Evolutionary conservation across 2,329 filamentous ascomycete genomes (phyloP), one percentile per base, ranked within the genome.

Genomic region (Diaporthe eres): DNA sequence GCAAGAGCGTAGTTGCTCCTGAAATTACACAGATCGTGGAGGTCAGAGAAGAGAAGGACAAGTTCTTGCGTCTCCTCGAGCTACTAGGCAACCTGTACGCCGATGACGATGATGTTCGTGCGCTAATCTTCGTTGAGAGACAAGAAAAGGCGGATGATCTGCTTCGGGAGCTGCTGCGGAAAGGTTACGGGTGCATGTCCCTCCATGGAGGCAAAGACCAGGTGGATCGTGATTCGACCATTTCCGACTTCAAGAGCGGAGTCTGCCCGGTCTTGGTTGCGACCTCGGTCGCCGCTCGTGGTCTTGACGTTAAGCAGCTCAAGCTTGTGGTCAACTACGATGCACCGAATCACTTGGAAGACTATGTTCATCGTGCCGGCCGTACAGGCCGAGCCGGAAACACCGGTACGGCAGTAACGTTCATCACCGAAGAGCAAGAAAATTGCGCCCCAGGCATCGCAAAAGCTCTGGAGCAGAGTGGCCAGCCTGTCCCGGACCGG

Each of bases 281-380:
- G 15, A 99, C 97, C 0, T 98, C 96, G 15, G 95, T 99, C 75
- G 97, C 97, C 53, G 97, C 97, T 70, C 94, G 97, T 84, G 97
- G 97, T 77, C 88, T 99, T 55, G 97, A 99, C 83, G 96, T 99
- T 60, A 98, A 98, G 85, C 95, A 98, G 83, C 89, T 99, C 47
- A 98, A 97, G 84, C 90, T 98, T 44, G 97, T 99, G 72, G 93
- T 99, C 85, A 98, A 98, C 85, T 98, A 95, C 82, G 96, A 98
- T 82, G 94, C 94, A 0, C 96, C 96, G 0, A 98, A 98, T 81
- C 96, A 98, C 85, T 85, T 98, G 77, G 97, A 99, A 85, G 97
- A 98, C 82, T 98, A 98, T 81, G 96, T 98, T 55, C 97, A 98
- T 83, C 93, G 97, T 78, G 95, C 94, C 74, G 97, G 97, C 65